Evolutionary conservation across 2,329 filamentous ascomycete species (phyloP), one percentile per base, ranked within the genome.

Genomic region (Arthrobotrys musiformis): DNA sequence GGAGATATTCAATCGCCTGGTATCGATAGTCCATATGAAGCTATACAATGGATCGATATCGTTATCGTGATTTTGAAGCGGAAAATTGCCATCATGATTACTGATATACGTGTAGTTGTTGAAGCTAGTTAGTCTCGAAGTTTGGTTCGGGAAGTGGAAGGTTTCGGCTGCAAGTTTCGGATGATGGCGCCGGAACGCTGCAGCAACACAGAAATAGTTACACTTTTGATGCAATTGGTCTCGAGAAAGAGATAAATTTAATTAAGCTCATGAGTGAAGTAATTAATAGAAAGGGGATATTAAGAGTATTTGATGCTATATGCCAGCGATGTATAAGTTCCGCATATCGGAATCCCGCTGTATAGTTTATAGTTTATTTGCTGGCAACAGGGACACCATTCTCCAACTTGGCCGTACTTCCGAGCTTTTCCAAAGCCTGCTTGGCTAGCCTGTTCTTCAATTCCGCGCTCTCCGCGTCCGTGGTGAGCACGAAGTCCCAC

Each of bases 401-500:
- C 56, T 92, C 87, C 74, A 95, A 86, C 85, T 90, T 92, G 84
- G 94, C 88, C 80, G 87, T 89, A 79, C 87, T 84, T 0, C 92
- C 92, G 77, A 93, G 82, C 79, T 88, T 87, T 82, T 88, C 85
- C 84, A 94, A 85, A 0, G 91, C 92, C 79, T 90, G 86, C 79
- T 87, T 85, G 0, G 92, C 91, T 80, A 90, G 88, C 81, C 88
- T 84, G 81, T 92, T 89, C 66, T 91, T 87, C 82, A 95, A 82
- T 77, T 87, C 84, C 78, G 85, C 86, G 30, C 91, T 90, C 83
- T 95, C 91, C 77, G 89, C 85, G 77, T 93, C 87, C 0, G 89
- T 89, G 0, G 93, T 90, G 7, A 96, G 85, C 37, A 95, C 90
- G 82, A 96, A 96, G 80, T 94, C 90, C 80, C 93, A 91, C 63